These are phyloP conservation scores for Kuraishia piskuri DNA, from an alignment of 805 yeast species.

Conservation along the genomic window DNA sequence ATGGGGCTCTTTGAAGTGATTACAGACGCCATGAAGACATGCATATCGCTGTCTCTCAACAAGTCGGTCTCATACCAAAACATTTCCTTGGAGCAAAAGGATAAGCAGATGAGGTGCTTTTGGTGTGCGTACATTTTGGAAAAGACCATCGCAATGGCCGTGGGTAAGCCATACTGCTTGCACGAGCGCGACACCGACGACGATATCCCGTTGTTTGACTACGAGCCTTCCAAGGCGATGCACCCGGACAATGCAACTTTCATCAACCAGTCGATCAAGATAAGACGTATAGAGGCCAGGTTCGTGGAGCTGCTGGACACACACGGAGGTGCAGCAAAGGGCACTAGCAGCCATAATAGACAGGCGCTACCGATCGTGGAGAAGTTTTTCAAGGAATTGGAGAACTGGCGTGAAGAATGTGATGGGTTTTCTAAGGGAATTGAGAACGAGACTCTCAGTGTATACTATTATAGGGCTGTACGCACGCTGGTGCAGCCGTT, in stretches of 20 bases:
- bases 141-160: slow-evolving; percentile 52
- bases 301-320: slow-evolving; percentile 40
- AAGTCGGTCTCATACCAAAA: slow-evolving; percentile 25
- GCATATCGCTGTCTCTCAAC: slow-evolving; percentile 28
- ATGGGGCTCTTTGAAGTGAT: slow-evolving; percentile 44
- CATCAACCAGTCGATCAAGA: slow-evolving; percentile 46
- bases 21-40: slow-evolving; percentile 40
- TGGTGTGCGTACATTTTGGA: slow-evolving; percentile 61
- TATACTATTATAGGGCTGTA: slow-evolving; percentile 53
- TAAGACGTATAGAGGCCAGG: slow-evolving; percentile 51
- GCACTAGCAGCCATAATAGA: background rate
- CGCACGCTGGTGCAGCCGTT: slow-evolving; percentile 57
- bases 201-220: slow-evolving; percentile 41
- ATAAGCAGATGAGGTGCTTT: slow-evolving; percentile 43
- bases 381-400: slow-evolving; percentile 42
- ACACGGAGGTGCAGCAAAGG: background rate
- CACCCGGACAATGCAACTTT: slow-evolving; percentile 31
- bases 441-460: slow-evolving; percentile 50
- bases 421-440: slow-evolving; percentile 35
- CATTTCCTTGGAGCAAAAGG: slow-evolving; percentile 16
- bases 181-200: slow-evolving; percentile 39
- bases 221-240: slow-evolving; percentile 28
- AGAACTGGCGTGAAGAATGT: slow-evolving; percentile 50
- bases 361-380: slow-evolving; percentile 44
- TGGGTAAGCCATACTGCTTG: slow-evolving; percentile 49